Base-by-base conservation (phyloP, 2,329 filamentous ascomycete genomes). In the Shiraia sp. region DNA sequence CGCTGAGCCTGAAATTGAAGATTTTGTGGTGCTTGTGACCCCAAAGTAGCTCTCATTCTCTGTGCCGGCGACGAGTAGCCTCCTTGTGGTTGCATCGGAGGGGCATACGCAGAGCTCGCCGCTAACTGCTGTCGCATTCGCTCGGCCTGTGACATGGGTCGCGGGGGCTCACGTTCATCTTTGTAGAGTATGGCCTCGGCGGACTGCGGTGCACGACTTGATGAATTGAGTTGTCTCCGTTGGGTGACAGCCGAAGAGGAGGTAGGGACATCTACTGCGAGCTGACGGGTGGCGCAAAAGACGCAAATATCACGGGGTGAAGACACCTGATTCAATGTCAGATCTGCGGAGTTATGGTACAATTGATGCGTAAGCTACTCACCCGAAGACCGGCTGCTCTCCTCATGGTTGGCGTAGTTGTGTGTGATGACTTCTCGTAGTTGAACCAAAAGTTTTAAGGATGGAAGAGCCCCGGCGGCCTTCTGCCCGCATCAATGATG, bases 211-310 rank as follows among this genome's bases (percentile, higher is more conserved):
- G 54, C 52, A 50, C 53, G 60, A 28, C 53, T 62, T 6, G 65
- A 69, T 14, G 59, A 65, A 49, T 61, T 65, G 39, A 70, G 49
- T 13, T 59, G 36, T 34, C 67, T 51, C 28, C 57, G 57, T 31
- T 69, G 66, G n/a, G 51, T 39, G n/a, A 53, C 25, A 7, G 30
- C 28, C 3, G 55, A 35, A 10, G 44, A 45, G 13, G 57, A 15
- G 32, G 40, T 36, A 19, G 46, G 50, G 10, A 44, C 29, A 34
- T 55, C 55, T 17, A 48, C 46, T 39, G 57, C 50, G 32, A 59
- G 34, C 53, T 65, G 63, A 30, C 63, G 61, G 42, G 62, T 61
- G 57, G 68, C 65, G 60, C 68, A 71, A 36, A 71, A 67, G 51
- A 68, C 49, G 55, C 67, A 71, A 34, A 71, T 51, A 39, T 68